These are phyloP conservation scores for Sungouiozyma intestinalis DNA, from an alignment of 805 yeast genomes.

Conservation along the genomic window DNA sequence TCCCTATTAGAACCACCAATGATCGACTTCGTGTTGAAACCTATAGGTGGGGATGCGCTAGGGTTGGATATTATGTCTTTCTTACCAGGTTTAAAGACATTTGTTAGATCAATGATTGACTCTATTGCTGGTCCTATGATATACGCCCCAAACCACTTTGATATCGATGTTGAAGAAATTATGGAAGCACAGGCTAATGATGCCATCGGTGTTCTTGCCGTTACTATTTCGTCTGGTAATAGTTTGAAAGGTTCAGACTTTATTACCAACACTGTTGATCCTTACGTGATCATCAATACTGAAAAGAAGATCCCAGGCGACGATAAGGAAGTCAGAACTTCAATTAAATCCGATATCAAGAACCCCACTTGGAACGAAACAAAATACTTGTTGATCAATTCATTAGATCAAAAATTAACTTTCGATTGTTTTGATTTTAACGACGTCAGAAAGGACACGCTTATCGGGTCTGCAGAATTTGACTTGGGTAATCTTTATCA, in stretches of 20 bases:
- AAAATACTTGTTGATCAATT: conserved; percentile 45
- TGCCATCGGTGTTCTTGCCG: conserved; percentile 59
- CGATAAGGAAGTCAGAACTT: conserved; percentile 36
- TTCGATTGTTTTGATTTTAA: conserved; percentile 47
- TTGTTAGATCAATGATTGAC: conserved; percentile 62
- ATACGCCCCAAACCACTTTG: conserved; percentile 74
- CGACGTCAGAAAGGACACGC: conserved; percentile 44
- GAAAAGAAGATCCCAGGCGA: conserved; percentile 38
- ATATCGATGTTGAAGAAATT: conserved; percentile 62
- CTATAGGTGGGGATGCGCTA: conserved; percentile 82
- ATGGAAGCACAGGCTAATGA: conserved; percentile 55
- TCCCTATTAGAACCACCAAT: conserved; percentile 69
- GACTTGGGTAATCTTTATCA: conserved; percentile 53
- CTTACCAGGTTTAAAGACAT: conserved; percentile 66
- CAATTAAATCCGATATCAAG: conserved; percentile 44
- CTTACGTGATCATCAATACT: conserved; percentile 42
- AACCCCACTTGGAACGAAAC: conserved; percentile 62
- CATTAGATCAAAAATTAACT: conserved; percentile 45
- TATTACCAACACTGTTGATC: conserved; percentile 40
- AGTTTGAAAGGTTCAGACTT: conserved; percentile 35
- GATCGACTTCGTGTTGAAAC: conserved; percentile 71
- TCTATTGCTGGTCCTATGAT: conserved; percentile 65
- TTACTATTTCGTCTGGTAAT: conserved; percentile 46
- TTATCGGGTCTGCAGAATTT: conserved; percentile 41
- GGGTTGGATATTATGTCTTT: conserved; percentile 79